These are phyloP conservation scores for Zygosaccharomyces siamensis DNA, from an alignment of 805 yeast species.

Conservation along the genomic window DNA sequence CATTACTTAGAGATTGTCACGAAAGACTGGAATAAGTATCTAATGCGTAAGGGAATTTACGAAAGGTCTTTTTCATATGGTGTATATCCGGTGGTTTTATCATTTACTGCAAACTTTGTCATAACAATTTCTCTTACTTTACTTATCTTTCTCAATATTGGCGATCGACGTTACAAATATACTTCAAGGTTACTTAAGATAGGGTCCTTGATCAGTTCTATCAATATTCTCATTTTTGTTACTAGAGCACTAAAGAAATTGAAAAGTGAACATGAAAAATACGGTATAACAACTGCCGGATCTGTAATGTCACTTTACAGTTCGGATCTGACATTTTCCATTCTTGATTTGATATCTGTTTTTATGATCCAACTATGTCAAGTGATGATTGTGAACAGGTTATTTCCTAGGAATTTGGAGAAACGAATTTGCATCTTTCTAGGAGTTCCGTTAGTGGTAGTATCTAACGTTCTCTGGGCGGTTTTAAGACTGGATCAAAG, in stretches of 20 bases:
- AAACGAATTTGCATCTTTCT: conserved; percentile 55
- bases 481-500: conserved; percentile 38
- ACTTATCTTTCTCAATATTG: conserved; percentile 59
- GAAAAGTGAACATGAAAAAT: conserved; percentile 41
- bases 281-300: conserved; percentile 32
- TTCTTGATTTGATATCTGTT: conserved; percentile 55
- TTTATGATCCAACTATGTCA: conserved; percentile 59
- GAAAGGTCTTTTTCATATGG: conserved; percentile 50
- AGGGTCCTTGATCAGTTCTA: conserved; percentile 50
- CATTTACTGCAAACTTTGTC: conserved; percentile 60
- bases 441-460: conserved; percentile 50
- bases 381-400: conserved; percentile 63
- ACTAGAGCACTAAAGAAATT: conserved; percentile 45
- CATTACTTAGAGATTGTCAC: conserved; percentile 39
- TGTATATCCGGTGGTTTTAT: conserved; percentile 56
- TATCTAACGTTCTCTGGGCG: conserved; percentile 68
- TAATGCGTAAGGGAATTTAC: conserved; percentile 27
- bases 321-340: conserved; percentile 42
- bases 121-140: conserved; percentile 59
- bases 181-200: conserved; percentile 27
- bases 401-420: conserved; percentile 64
- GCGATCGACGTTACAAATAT: conserved; percentile 52
- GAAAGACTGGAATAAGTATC: conserved; percentile 47
- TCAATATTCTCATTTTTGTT: conserved; percentile 49
- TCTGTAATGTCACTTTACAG: conserved; percentile 38